Base-by-base conservation (phyloP, 2,329 filamentous ascomycete genomes). In the Xylariaceae sp. region DNA sequence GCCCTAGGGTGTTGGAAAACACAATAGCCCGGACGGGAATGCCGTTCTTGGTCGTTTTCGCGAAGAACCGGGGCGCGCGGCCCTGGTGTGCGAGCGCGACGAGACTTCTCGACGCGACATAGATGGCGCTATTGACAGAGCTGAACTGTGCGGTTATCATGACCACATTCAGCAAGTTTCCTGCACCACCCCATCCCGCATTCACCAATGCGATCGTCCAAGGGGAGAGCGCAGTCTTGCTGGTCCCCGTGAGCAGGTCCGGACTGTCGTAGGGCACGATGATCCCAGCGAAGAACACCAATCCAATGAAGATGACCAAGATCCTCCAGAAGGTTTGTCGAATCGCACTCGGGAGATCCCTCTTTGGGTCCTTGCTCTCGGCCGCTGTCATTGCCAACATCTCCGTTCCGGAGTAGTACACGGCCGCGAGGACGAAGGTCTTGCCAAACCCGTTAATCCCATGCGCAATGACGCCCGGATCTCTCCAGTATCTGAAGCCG, bases 391-490 rank as follows among this genome's bases (percentile, higher is more conserved):
- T 61, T 0, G 73, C 73, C 24, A 75, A 54, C 66, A 73, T 72
- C 51, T 75, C 73, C 3, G 72, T 74, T 2, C 73, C 73, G 5
- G 67, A 67, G 48, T 73, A 75, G 50, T 73, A 74, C 1, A 74
- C 71, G 2, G 73, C 72, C 8, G 73, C 73, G 1, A 75, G 60
- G 6, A 75, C 67, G 16, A 75, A 74, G 1, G 67, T 67, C 55
- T 73, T 68, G 2, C 71, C 73, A 39, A 75, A 74, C 0, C 73
- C 73, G 17, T 70, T 65, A 43, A 74, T 71, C 14, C 71, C 72
- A 29, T 73, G 68, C 4, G 69, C 69, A 33, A 73, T 72, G 6
- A 67, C 69, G 16, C 72, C 72, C 0, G 72, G 72, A 17, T 72
- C 64, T 12, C 66, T 51, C 71, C 71, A 74, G 48, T 71, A 74